phyloP scores from a whole-genome alignment of 768 basidiomycete species.

The Filobasidium wieringae region DNA sequence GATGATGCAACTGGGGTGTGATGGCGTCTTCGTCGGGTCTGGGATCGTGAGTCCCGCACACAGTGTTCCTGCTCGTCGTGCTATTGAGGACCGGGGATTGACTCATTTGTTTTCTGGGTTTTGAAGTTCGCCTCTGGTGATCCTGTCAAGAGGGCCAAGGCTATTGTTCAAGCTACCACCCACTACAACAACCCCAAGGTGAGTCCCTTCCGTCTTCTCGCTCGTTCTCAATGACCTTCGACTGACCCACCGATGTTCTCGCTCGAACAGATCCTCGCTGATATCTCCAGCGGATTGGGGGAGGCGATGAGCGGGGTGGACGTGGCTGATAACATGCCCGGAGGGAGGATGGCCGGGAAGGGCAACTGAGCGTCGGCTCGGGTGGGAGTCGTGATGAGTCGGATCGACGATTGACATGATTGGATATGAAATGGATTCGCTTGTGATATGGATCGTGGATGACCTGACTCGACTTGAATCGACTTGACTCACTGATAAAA shows the following conservation, averaged over 20 bases:
- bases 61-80: too few relatives aligned
- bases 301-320: slow-evolving; percentile 87
- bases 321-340: slow-evolving; percentile 42
- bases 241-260: not conserved
- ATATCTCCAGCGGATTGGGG: slow-evolving; percentile 63
- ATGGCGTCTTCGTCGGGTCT: slow-evolving; percentile 96
- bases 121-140: slow-evolving; percentile 58
- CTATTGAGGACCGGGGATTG: not conserved
- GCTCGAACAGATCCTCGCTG: slow-evolving; percentile 53
- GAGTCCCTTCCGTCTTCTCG: not conserved
- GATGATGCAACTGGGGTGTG: slow-evolving; percentile 98
- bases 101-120: not conserved
- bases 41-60: slow-evolving; percentile 83
- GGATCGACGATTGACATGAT: not conserved
- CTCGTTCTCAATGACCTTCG: not conserved
- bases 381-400: not conserved
- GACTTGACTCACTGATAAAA: not conserved
- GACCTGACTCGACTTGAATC: too few relatives aligned
- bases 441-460: too few relatives aligned
- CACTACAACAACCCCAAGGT: slow-evolving; percentile 84
- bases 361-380: slow-evolving; percentile 21
- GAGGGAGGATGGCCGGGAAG: slow-evolving; percentile 31
- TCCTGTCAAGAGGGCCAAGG: slow-evolving; percentile 82
- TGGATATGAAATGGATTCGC: too few relatives aligned
- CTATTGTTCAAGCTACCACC: slow-evolving; percentile 94